Evolutionary conservation across 148 eudicot genomes (phyloP).

Genomic region (Rhododendron kiyosumense): DNA sequence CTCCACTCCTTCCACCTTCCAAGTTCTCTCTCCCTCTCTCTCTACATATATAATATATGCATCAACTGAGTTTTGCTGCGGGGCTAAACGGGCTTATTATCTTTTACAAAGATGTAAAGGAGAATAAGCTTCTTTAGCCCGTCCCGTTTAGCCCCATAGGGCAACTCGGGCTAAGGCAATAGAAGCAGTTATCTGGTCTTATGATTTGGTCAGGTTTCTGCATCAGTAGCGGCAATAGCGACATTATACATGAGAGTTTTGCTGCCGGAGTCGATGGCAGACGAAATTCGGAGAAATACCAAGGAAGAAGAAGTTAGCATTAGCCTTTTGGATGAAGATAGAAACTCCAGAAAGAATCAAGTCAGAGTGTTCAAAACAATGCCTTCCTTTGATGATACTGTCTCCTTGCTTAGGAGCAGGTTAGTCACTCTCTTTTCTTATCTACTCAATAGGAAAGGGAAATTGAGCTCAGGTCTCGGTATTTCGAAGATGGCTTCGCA

Average conservation of each 20-base stretch:
- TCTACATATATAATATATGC: background rate
- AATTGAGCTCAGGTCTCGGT: background rate
- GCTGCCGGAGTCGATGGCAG: slow-evolving; percentile 35
- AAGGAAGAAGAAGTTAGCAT: slow-evolving; percentile 5
- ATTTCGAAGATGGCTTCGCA: background rate
- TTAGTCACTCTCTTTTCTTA: background rate
- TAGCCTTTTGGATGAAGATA: slow-evolving; percentile 22
- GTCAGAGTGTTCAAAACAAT: slow-evolving; percentile 21
- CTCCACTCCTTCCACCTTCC: slow-evolving; percentile 41
- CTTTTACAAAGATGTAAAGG: too few species aligned
- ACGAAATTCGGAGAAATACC: slow-evolving; percentile 8
- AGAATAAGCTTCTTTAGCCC: too few species aligned
- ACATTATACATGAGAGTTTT: slow-evolving; percentile 40
- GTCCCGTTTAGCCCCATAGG: background rate
- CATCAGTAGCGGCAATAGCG: slow-evolving; percentile 31
- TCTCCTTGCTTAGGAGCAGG: slow-evolving; percentile 46
- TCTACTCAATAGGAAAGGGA: background rate
- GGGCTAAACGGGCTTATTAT: background rate
- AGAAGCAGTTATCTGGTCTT: background rate
- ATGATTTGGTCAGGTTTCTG: slow-evolving; percentile 32
- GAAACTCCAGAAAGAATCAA: background rate
- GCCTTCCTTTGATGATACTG: slow-evolving; percentile 32
- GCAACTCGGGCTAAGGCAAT: background rate
- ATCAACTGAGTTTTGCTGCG: too few species aligned
- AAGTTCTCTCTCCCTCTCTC: slow-evolving; percentile 17